Evolutionary conservation across 225 moss, liverwort and hornwort species (phyloP).

Genomic region (Thuidium tamariscinum): DNA sequence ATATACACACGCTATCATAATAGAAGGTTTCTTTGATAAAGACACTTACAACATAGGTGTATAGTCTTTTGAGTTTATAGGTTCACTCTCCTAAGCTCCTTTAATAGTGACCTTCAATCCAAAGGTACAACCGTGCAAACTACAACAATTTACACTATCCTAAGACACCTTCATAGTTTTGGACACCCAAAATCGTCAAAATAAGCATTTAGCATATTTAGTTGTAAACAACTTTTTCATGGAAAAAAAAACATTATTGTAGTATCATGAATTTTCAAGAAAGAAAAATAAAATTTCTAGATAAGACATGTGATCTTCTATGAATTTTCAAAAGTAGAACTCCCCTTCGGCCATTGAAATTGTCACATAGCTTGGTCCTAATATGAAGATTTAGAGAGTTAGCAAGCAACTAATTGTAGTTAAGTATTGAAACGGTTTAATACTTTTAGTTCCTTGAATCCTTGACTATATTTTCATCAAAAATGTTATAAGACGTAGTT

Average conservation of each 20-base stretch:
- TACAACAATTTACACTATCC: background rate
- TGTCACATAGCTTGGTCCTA: background rate
- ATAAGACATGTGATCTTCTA: background rate
- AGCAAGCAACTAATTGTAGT: background rate
- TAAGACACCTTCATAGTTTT: background rate
- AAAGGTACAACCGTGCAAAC: no score
- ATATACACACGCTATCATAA: no score
- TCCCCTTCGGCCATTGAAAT: background rate
- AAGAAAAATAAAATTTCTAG: no score
- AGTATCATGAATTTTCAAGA: background rate
- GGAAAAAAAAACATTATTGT: no score
- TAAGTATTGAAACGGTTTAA: background rate
- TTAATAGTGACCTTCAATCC: no score
- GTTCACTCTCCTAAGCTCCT: no score
- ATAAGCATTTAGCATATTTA: background rate
- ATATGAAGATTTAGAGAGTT: background rate
- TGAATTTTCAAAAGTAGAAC: background rate
- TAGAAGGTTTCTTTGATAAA: no score
- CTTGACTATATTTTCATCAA: no score
- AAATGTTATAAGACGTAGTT: no score
- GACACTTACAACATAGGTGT: no score
- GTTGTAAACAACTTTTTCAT: background rate
- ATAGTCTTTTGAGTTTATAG: no score
- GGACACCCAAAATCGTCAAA: rapidly evolving
- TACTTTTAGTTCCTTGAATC: no score